Percentiles rank a stretch among this genome's conserved stretches.
Evolutionary conservation across 2,329 filamentous ascomycete genomes (phyloP).

Genomic region (Coniella vitis): DNA sequence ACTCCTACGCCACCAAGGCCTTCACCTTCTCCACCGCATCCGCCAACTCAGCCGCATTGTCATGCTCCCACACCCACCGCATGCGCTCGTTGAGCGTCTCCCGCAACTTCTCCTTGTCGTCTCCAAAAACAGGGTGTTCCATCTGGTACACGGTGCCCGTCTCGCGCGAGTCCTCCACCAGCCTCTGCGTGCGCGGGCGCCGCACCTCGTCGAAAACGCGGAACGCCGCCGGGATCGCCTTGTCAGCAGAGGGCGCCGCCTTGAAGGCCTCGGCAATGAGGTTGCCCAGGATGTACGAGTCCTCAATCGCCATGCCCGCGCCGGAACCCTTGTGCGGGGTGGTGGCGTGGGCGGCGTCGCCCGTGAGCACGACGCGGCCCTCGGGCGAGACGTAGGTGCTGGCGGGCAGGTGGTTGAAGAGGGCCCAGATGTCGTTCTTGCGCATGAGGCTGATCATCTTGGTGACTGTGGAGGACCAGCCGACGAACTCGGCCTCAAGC

Average conservation of each 20-base stretch:
- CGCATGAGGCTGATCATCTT: slow-evolving; percentile 26
- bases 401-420: slow-evolving; percentile 39
- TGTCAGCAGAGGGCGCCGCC: slow-evolving; percentile 19
- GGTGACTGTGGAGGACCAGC: slow-evolving; percentile 25
- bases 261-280: slow-evolving; percentile 15
- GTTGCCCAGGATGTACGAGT: slow-evolving; percentile 16
- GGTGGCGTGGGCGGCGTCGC: slow-evolving; percentile 19
- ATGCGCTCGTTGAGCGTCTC: slow-evolving; percentile 14
- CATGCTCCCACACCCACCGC: slow-evolving; percentile 15
- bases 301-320: slow-evolving; percentile 20
- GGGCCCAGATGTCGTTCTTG: slow-evolving; percentile 31
- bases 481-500: slow-evolving; percentile 25
- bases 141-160: slow-evolving; percentile 36
- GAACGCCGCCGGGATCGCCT: slow-evolving; percentile 41
- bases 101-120: slow-evolving; percentile 11
- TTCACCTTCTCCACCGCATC: slow-evolving; percentile 5
- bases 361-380: slow-evolving; percentile 15
- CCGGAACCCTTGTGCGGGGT: slow-evolving; percentile 21
- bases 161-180: slow-evolving; percentile 43
- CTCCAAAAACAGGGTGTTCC: slow-evolving; percentile 9
- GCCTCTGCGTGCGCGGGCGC: slow-evolving; percentile 39
- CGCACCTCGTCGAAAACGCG: slow-evolving; percentile 34
- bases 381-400: slow-evolving; percentile 28
- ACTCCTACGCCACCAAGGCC: neutral
- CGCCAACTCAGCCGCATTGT: slow-evolving; percentile 7